Conservation (phyloP, 2,329 filamentous ascomycete species). For the Fusarium buharicum region DNA sequence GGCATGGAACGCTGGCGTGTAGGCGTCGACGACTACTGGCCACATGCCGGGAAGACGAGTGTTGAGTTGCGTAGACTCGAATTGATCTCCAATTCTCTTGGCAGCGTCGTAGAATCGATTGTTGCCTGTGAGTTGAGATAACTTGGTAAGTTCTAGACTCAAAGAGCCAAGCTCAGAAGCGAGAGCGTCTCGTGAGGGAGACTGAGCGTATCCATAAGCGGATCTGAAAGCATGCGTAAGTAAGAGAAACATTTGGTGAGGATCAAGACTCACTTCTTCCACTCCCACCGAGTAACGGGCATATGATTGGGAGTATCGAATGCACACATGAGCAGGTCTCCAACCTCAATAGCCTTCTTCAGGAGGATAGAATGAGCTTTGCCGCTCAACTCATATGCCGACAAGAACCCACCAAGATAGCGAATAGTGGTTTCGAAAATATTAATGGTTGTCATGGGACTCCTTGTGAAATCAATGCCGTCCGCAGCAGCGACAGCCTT, state of each 20-base stretch:
- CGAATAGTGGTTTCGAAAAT: conserved; percentile 76
- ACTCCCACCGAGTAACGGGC: conserved; percentile 55
- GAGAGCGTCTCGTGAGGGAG: conserved; percentile 38
- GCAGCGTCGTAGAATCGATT: conserved; percentile 70
- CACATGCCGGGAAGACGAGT: conserved; percentile 71
- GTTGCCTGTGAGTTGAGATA: conserved; percentile 71
- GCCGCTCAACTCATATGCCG: conserved; percentile 72
- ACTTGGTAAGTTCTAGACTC: conserved; percentile 69
- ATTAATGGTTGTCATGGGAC: conserved; percentile 60
- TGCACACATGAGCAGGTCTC: conserved; percentile 68
- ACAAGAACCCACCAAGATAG: conserved; percentile 73
- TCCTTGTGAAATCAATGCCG: conserved; percentile 68
- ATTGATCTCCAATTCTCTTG: conserved; percentile 65
- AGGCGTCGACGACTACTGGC: conserved; percentile 63
- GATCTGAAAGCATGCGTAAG: conserved; percentile 33
- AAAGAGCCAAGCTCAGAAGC: conserved; percentile 60
- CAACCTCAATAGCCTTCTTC: conserved; percentile 69
- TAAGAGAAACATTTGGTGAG: background rate
- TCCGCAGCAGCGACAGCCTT: conserved; percentile 67
- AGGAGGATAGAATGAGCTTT: conserved; percentile 60
- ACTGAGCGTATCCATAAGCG: conserved; percentile 41
- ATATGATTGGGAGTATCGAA: conserved; percentile 75
- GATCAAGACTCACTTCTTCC: conserved; percentile 41
- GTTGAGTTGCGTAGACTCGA: conserved; percentile 63
- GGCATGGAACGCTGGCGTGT: conserved; percentile 42